A percentile compares a stretch with the other conserved stretches of the same genome.
These are phyloP conservation scores for Pythium apleroticum DNA, from an alignment of 352 stramenopile genomes.

Conservation along the genomic window DNA sequence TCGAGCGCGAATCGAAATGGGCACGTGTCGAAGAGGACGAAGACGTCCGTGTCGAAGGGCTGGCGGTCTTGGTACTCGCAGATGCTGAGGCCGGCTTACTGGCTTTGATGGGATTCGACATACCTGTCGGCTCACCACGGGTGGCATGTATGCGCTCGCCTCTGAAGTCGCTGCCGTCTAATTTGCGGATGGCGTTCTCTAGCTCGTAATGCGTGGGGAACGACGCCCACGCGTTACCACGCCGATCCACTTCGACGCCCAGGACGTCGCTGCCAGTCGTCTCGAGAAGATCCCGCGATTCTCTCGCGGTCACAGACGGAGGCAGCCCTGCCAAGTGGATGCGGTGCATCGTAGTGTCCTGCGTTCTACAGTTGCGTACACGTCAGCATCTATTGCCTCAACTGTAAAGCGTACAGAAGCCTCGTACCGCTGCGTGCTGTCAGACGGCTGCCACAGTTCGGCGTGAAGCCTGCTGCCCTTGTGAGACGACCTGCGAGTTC, in stretches of 20 bases:
- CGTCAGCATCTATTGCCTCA: background rate
- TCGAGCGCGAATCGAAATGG: conserved; percentile 26
- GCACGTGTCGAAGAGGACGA: conserved; percentile 18
- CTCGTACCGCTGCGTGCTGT: background rate
- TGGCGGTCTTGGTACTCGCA: background rate
- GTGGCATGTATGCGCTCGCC: conserved; percentile 47
- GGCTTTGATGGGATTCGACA: background rate
- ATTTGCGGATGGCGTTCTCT: conserved; percentile 47
- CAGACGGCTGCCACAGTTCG: conserved; percentile 1
- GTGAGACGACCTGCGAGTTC: background rate
- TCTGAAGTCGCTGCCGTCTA: conserved; percentile 47
- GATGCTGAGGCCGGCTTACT: background rate
- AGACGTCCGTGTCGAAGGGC: conserved; percentile 12
- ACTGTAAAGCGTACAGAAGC: background rate
- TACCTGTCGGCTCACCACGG: conserved; percentile 1
- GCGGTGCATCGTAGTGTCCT: conserved; percentile 52
- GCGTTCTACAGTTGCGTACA: conserved; percentile 20
- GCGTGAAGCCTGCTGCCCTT: conserved; percentile 44
- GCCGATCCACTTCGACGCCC: conserved; percentile 63
- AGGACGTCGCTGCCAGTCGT: conserved; percentile 54
- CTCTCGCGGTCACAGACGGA: conserved; percentile 47
- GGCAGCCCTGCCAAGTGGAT: conserved; percentile 49
- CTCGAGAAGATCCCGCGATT: conserved; percentile 68
- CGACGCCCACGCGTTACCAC: conserved; percentile 57
- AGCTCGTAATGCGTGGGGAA: conserved; percentile 69